A percentile compares a stretch with the other conserved stretches of the same genome.
phyloP scores from a whole-genome alignment of 805 yeast species.

The Candida xiaguanensis region DNA sequence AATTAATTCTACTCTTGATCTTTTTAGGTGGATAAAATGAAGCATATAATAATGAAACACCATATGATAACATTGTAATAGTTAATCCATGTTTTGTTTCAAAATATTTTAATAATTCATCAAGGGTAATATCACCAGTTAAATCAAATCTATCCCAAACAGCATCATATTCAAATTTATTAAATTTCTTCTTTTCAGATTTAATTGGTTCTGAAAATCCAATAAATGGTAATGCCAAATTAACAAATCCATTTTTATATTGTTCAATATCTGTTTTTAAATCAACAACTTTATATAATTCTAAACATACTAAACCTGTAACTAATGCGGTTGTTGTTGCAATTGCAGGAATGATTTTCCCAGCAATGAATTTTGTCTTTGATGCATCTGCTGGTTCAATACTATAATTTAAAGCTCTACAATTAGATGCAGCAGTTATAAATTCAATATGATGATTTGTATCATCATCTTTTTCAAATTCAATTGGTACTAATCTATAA shows the following conservation, averaged over 20 bases:
- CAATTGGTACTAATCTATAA: constrained; percentile 81
- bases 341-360: constrained; percentile 97
- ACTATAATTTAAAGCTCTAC: constrained; percentile 88
- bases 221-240: constrained; percentile 90
- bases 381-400: constrained; percentile 86
- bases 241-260: constrained; percentile 88
- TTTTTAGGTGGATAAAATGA: constrained; percentile 92
- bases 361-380: constrained; percentile 95
- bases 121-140: constrained; percentile 70
- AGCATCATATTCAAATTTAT: constrained; percentile 72
- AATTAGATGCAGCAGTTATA: constrained; percentile 91
- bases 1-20: constrained; percentile 65
- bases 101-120: constrained; percentile 70
- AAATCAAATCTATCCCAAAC: constrained; percentile 95
- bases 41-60: constrained; percentile 85
- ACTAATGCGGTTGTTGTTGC: constrained; percentile 99
- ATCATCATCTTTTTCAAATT: constrained; percentile 98
- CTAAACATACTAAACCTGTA: constrained; percentile 90
- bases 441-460: constrained; percentile 94
- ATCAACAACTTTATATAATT: constrained; percentile 85
- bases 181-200: constrained; percentile 79
- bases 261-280: constrained; percentile 71
- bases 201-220: constrained; percentile 96
- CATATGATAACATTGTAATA: constrained; percentile 87
- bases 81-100: constrained; percentile 79